Percentiles rank a stretch among this genome's conserved stretches.
Evolutionary conservation across 1,139 yeast genomes (phyloP).

Genomic region (Debaryomyces coudertii): DNA sequence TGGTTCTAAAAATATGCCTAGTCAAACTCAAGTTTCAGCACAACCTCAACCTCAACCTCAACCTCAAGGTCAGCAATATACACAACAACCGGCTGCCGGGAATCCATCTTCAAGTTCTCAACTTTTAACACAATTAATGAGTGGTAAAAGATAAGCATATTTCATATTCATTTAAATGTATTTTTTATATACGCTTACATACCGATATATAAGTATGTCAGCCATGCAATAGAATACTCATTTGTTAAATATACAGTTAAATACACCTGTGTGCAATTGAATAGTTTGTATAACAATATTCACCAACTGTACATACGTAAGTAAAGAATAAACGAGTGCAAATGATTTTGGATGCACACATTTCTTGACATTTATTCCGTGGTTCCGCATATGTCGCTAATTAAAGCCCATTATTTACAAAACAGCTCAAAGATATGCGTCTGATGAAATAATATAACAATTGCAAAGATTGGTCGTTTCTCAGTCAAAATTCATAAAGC

Average conservation of each 20-base stretch:
- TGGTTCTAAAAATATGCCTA: constrained; percentile 7
- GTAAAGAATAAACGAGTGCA: too few relatives aligned
- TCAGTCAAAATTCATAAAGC: too few relatives aligned
- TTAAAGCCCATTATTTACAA: neutral
- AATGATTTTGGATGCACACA: neutral
- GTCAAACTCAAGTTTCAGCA: constrained; percentile 4
- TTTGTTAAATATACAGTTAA: neutral
- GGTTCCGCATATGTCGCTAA: neutral
- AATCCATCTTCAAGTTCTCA: constrained; percentile 59
- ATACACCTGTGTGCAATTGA: too few relatives aligned
- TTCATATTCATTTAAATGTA: neutral
- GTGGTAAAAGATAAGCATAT: constrained; percentile 54
- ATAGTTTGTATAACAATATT: neutral
- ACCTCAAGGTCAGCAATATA: constrained; percentile 17
- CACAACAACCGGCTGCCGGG: constrained; percentile 23
- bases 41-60: constrained; percentile 15
- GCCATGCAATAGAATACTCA: neutral
- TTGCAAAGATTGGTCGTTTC: too few relatives aligned
- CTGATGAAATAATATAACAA: too few relatives aligned
- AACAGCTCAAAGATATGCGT: neutral
- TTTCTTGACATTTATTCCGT: neutral
- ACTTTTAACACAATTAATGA: constrained; percentile 68
- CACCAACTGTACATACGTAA: too few relatives aligned
- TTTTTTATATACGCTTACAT: neutral
- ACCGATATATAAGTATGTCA: neutral